Evolutionary conservation across 2,329 filamentous ascomycete genomes (phyloP).

Genomic region (Shiraia bambusicola): DNA sequence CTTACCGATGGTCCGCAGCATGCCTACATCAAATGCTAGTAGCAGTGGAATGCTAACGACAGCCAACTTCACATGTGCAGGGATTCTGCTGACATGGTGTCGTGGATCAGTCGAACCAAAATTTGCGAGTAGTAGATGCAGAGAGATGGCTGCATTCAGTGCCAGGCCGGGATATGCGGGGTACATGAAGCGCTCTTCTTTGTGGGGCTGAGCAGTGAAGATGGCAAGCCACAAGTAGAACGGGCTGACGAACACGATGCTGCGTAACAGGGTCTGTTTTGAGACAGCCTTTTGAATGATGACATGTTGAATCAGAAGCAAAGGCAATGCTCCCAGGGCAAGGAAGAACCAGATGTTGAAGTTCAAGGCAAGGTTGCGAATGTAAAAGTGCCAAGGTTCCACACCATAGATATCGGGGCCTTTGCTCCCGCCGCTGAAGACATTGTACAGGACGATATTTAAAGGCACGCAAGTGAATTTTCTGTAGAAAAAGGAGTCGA

Average conservation of each 20-base stretch:
- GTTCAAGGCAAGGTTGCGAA: conserved; percentile 87
- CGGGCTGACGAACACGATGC: conserved; percentile 74
- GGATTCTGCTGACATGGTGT: conserved; percentile 69
- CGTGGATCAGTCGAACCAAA: conserved; percentile 71
- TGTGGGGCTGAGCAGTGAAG: conserved; percentile 91
- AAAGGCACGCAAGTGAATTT: conserved; percentile 75
- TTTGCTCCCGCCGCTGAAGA: conserved; percentile 74
- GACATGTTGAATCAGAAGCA: conserved; percentile 73
- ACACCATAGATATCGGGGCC: conserved; percentile 93
- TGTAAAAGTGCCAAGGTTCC: conserved; percentile 95
- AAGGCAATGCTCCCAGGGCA: conserved; percentile 70
- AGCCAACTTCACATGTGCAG: conserved; percentile 70
- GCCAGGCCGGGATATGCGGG: conserved; percentile 89
- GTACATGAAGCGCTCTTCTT: conserved; percentile 99
- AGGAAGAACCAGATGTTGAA: conserved; percentile 94
- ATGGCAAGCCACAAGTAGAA: conserved; percentile 95
- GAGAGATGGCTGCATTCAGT: conserved; percentile 80
- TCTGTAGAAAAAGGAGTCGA: conserved; percentile 85
- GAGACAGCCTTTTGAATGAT: conserved; percentile 62
- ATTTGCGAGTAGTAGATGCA: conserved; percentile 77
- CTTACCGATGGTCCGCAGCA: conserved; percentile 67
- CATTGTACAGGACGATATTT: conserved; percentile 95
- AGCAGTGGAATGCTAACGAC: conserved; percentile 63
- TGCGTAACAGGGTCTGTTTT: conserved; percentile 71
- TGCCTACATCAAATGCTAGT: conserved; percentile 64